These are phyloP conservation scores for Passalora sequoiae DNA, from an alignment of 2,329 filamentous ascomycete genomes.

Conservation along the genomic window DNA sequence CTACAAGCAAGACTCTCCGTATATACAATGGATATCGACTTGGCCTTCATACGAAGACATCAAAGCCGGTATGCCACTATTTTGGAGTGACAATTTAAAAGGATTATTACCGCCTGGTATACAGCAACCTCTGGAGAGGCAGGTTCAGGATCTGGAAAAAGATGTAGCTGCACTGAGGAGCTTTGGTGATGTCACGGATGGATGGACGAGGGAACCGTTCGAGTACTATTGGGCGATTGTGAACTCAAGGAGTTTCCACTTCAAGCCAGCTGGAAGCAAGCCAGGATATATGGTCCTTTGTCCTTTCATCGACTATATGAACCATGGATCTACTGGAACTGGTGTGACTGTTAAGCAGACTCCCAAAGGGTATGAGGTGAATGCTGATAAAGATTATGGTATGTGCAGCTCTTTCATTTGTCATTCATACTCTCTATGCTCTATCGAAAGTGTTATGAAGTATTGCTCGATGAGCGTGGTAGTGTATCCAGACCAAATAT, in stretches of 20 bases:
- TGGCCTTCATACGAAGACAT: slow-evolving; percentile 63
- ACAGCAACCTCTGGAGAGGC: slow-evolving; percentile 29
- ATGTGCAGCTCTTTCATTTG: slow-evolving; percentile 11
- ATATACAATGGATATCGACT: slow-evolving; percentile 25
- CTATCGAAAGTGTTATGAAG: too few species aligned
- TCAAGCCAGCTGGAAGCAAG: slow-evolving; percentile 43
- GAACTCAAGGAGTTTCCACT: slow-evolving; percentile 58
- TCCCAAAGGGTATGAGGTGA: slow-evolving; percentile 51
- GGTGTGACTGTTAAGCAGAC: slow-evolving; percentile 52
- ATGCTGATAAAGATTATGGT: slow-evolving; percentile 48
- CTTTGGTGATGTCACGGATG: neutral
- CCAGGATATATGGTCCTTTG: slow-evolving; percentile 63
- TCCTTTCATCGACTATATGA: slow-evolving; percentile 70
- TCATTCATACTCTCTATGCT: too few species aligned
- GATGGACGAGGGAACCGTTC: slow-evolving; percentile 40
- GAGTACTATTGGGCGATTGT: slow-evolving; percentile 57
- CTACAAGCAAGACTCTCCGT: slow-evolving; percentile 2
- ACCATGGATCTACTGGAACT: slow-evolving; percentile 42
- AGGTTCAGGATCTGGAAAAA: slow-evolving; percentile 27
- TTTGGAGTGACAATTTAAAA: slow-evolving; percentile 46
- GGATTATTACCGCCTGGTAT: slow-evolving; percentile 37
- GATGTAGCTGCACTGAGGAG: slow-evolving; percentile 13
- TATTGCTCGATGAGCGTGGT: too few species aligned
- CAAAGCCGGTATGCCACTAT: slow-evolving; percentile 51
- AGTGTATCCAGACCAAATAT: too few species aligned